Conservation (phyloP, 257 asterid genomes). For the Fraxinus excelsior region DNA sequence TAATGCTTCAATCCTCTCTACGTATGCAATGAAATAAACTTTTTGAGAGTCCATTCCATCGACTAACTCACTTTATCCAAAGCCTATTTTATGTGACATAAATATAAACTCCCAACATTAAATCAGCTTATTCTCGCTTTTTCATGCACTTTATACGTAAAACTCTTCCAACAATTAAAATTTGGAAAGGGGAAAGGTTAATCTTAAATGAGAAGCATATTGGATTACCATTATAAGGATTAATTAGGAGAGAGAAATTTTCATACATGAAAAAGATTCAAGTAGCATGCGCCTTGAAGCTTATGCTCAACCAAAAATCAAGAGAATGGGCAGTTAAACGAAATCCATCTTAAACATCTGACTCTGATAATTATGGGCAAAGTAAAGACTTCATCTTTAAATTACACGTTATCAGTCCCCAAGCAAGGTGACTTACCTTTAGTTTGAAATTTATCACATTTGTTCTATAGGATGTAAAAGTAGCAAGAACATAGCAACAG, state of each 20-base stretch:
- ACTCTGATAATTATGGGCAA: too few species aligned
- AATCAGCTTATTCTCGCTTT: not conserved
- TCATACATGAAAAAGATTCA: slow-evolving; percentile 12
- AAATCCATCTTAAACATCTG: too few species aligned
- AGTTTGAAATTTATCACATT: too few species aligned
- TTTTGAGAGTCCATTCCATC: not conserved
- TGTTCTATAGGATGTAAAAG: too few species aligned
- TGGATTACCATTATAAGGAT: not conserved
- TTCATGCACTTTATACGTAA: not conserved
- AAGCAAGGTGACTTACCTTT: too few species aligned
- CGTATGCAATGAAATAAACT: not conserved
- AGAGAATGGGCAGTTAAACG: too few species aligned
- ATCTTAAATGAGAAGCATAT: slow-evolving; percentile 16
- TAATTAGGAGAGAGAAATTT: too few species aligned
- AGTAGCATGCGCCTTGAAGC: not conserved
- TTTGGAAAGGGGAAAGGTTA: not conserved
- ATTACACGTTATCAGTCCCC: too few species aligned
- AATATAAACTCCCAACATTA: not conserved
- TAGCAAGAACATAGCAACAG: too few species aligned
- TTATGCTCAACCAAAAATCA: too few species aligned
- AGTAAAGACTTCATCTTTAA: too few species aligned
- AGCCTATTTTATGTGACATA: not conserved
- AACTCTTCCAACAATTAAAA: not conserved
- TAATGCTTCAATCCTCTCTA: slow-evolving; percentile 7
- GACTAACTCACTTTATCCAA: not conserved